These are phyloP conservation scores for Garcia nutans DNA, from an alignment of 345 rosid species.

Conservation along the genomic window DNA sequence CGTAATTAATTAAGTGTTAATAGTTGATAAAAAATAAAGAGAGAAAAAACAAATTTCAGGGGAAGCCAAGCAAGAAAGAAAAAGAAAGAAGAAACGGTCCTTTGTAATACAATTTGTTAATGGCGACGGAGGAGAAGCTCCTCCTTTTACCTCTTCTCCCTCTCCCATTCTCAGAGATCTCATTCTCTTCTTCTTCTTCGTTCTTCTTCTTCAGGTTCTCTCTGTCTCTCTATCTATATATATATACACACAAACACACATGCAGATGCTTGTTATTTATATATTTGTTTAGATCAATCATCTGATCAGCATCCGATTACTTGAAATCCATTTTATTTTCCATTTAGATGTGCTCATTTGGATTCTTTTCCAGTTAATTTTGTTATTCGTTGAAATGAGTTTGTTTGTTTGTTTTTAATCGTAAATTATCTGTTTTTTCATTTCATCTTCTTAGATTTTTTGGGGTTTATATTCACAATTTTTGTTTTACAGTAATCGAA, in stretches of 20 bases:
- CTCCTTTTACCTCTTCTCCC: constrained; percentile 25
- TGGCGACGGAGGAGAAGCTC: constrained; percentile 51
- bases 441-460: neutral
- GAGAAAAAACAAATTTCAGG: neutral
- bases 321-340: neutral
- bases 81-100: constrained; percentile 29
- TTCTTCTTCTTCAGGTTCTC: constrained; percentile 27
- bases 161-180: constrained; percentile 20
- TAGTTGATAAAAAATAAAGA: neutral
- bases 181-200: constrained; percentile 12
- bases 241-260: neutral
- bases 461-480: neutral
- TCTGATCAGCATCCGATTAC: constrained; percentile 18
- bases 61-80: neutral
- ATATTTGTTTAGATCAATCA: constrained; percentile 21
- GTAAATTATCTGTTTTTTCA: neutral
- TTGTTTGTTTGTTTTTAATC: neutral
- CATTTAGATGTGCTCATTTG: neutral
- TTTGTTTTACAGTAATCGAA: neutral
- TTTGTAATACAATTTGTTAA: constrained; percentile 19
- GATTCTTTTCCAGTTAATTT: neutral
- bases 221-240: neutral
- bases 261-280: constrained; percentile 5
- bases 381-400: neutral
- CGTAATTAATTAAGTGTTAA: no score